Conservation (phyloP, 495 filamentous ascomycete genomes). For the Podospora sp. region DNA sequence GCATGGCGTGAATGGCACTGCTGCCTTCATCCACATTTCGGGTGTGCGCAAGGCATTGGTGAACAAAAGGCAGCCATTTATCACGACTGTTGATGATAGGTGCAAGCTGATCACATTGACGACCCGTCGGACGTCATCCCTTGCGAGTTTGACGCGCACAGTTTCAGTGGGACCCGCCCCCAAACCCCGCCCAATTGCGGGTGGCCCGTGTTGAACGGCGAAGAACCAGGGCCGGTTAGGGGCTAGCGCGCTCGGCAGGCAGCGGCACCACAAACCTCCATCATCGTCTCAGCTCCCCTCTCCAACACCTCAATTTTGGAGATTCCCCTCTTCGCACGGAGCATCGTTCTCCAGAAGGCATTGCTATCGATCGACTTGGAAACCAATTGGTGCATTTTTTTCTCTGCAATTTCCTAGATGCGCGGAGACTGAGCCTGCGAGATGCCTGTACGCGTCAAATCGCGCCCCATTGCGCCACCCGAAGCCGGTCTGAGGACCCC, state of each 20-base stretch:
- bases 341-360: background rate
- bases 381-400: slow-evolving; percentile 5
- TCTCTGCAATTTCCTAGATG: background rate
- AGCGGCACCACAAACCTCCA: too few species aligned
- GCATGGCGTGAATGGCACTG: background rate
- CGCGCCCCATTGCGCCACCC: slow-evolving; percentile 31
- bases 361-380: background rate
- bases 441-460: slow-evolving; percentile 53
- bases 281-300: too few species aligned
- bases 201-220: background rate
- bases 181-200: background rate
- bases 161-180: background rate
- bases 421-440: background rate
- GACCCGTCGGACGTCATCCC: background rate
- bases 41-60: background rate
- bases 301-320: too few species aligned
- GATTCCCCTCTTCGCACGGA: background rate
- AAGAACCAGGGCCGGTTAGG: background rate
- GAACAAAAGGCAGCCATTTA: background rate
- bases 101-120: background rate
- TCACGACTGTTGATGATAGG: background rate
- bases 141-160: background rate
- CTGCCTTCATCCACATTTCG: background rate
- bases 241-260: too few species aligned
- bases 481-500: slow-evolving; percentile 31